These are phyloP conservation scores for Rosa persica DNA, from an alignment of 306 rosid genomes.

Conservation along the genomic window DNA sequence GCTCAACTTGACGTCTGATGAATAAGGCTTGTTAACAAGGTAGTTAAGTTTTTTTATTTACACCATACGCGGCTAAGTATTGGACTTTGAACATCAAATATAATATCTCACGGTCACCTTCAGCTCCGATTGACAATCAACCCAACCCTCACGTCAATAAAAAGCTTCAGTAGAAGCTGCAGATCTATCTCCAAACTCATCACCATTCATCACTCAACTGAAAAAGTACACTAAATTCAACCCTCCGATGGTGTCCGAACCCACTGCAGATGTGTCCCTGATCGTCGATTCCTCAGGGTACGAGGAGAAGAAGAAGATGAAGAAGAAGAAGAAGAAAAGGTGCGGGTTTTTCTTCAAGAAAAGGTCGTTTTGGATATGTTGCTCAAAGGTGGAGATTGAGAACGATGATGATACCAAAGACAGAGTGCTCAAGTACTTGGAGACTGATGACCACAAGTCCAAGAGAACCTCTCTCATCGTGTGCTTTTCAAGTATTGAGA, in stretches of 20 bases:
- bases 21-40: too few species aligned
- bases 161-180: not conserved
- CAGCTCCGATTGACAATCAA: not conserved
- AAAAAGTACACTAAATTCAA: not conserved
- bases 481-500: slow-evolving; percentile 21
- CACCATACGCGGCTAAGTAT: too few species aligned
- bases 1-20: too few species aligned
- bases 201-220: not conserved
- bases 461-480: slow-evolving; percentile 12
- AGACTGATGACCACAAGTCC: not conserved
- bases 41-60: too few species aligned
- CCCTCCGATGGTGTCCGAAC: not conserved
- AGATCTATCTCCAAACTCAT: not conserved
- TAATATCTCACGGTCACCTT: not conserved
- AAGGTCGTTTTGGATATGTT: slow-evolving; percentile 24
- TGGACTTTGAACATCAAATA: too few species aligned
- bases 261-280: not conserved
- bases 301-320: not conserved
- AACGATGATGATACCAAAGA: slow-evolving; percentile 7
- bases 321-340: slow-evolving; percentile 14
- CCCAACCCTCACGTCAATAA: not conserved
- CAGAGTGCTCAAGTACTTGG: slow-evolving; percentile 13
- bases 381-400: slow-evolving; percentile 27
- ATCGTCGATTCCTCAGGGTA: not conserved
- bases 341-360: not conserved